These are phyloP conservation scores for Globisporangium irregulare DNA, from an alignment of 352 stramenopile species.

Conservation along the genomic window DNA sequence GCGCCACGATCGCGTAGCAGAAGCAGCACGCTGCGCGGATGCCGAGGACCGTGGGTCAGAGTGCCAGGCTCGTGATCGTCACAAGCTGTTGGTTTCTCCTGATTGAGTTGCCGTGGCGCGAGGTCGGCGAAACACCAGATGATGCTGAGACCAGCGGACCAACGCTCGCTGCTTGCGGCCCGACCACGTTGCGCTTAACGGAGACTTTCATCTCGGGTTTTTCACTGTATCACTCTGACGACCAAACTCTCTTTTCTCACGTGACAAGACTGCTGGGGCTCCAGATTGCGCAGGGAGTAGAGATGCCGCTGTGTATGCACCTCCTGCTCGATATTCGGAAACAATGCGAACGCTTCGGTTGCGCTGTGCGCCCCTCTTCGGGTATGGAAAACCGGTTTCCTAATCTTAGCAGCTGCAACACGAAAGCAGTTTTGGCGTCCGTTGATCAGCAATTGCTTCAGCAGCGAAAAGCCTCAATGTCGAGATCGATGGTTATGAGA, in stretches of 20 bases:
- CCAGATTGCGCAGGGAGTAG: no score
- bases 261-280: no score
- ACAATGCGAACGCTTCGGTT: not conserved
- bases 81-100: not conserved
- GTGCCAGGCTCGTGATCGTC: not conserved
- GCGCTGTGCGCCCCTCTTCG: not conserved
- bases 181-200: not conserved
- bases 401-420: not conserved
- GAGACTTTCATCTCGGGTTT: not conserved
- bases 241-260: no score
- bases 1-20: conserved; percentile 2
- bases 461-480: not conserved
- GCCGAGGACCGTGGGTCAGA: conserved; percentile 1
- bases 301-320: no score
- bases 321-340: not conserved
- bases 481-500: no score
- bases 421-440: not conserved
- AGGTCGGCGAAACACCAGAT: not conserved
- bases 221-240: not conserved
- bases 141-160: not conserved
- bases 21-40: not conserved
- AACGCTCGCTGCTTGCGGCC: not conserved
- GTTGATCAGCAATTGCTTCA: not conserved
- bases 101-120: not conserved
- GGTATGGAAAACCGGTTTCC: not conserved